Base-by-base conservation (phyloP, 2,329 filamentous ascomycete species). In the Tothia fuscella region DNA sequence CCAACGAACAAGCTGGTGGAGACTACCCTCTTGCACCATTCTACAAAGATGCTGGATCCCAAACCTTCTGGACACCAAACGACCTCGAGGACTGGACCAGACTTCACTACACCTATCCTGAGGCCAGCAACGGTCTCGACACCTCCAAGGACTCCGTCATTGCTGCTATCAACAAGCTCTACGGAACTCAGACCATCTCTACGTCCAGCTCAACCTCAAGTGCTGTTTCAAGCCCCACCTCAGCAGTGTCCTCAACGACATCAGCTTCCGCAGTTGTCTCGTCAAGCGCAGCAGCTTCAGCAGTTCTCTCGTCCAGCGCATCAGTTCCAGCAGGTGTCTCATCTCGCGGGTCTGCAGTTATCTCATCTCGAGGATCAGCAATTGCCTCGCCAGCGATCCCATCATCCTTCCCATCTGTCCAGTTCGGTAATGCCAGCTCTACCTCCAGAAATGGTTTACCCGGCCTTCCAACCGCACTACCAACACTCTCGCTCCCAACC, bases 101-200 rank as follows among this genome's bases (percentile, higher is more conserved):
- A 19, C 21, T 41, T n/a, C 29, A 26, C n/a, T 41, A 41, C 28
- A 41, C 38, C 16, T 41, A 41, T 38, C 38, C 38, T 6, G 38
- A 41, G 22, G 9, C 16, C 19, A 26, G 12, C 7, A 38, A 22
- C 35, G 35, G 35, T 38, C 17, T 26, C 22, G 7, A 6, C 6
- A 38, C 35, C 22, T 9, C 7, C 35, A 34, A 34, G 31, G 17
- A 19, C 31, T 38, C 35, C 16, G 19, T 38, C 10, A 21, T 6
- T 10, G 10, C 17, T 24, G 35, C 35, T 16, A 38, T 38, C 22
- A 38, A 38, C 35, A 7, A 10, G 35, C 35, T 38, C 10, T 38
- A 38, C 20, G 17, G 22, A 12, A 6, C 35, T 10, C 35, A 38
- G 22, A 29, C 10, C 26, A 17, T 29, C n/a, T 16, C 35, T 2